phyloP scores from a whole-genome alignment of 108 stramenopile species.

The Aurantiochytrium sp. region DNA sequence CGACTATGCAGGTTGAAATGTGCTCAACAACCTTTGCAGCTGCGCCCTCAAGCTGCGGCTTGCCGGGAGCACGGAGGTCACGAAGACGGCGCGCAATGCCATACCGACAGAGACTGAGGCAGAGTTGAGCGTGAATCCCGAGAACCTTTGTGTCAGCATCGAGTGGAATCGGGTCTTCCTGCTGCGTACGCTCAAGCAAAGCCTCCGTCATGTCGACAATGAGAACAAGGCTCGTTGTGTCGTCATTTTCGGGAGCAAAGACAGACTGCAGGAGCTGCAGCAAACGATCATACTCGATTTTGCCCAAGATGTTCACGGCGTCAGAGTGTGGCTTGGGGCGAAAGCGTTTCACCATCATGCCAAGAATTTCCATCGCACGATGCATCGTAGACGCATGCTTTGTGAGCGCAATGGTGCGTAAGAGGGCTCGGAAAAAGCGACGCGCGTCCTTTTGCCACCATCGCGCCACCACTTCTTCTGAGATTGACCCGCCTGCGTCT shows the following conservation, averaged over 20 bases:
- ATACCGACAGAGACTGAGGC: neutral
- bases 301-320: neutral
- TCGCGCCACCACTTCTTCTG: neutral
- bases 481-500: neutral
- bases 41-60: neutral
- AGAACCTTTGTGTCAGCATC: neutral
- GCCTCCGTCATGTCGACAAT: neutral
- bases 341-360: conserved; percentile 11
- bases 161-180: neutral
- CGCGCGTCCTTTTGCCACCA: conserved; percentile 4
- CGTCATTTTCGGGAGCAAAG: neutral
- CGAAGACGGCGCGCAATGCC: neutral
- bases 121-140: neutral
- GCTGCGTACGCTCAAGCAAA: neutral
- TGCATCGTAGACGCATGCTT: conserved; percentile 3
- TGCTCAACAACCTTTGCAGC: neutral
- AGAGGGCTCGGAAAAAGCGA: neutral
- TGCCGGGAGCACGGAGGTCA: neutral
- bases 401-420: neutral
- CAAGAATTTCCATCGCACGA: conserved; percentile 1
- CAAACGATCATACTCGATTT: neutral
- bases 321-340: neutral
- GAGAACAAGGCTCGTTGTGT: neutral
- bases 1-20: neutral
- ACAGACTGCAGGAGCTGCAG: neutral